Base-by-base conservation (phyloP, 1,139 yeast genomes). In the Lodderomyces theae region DNA sequence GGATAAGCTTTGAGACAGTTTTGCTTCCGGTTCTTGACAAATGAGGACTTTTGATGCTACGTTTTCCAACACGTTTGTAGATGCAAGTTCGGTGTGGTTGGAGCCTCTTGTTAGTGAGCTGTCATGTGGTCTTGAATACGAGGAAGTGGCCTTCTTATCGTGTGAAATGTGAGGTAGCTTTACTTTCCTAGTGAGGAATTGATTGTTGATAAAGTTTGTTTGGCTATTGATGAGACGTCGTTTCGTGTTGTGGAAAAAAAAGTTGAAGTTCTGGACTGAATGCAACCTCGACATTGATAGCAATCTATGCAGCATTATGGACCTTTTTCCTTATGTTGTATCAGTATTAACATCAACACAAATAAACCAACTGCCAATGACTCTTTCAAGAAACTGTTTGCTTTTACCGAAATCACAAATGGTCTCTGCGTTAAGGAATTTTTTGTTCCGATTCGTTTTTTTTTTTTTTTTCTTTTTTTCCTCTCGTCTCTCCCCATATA, bases 181-280 rank as follows among this genome's bases (percentile, higher is more conserved):
- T 5, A 30, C 28, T 18, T 40, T 35, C 17, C 46, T 43, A 38
- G 19, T 39, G 28, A 67, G 50, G 39, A 49, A 56, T 44, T 63
- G 69, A 46, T 71, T 71, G 40, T 54, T 60, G 35, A 69, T 50
- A 47, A 71, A 70, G 48, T 58, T 69, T 37, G 4, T 5, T n/a
- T 65, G 71, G 26, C 64, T 57, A 32, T 63, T 48, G 15, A 54
- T 43, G 28, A 68, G 53, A 31, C 54, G 60, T 43, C 54, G 60
- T 43, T 59, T 66, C 7, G 71, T 59, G 44, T 71, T 71, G 24
- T 65, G 60, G 53, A 63, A 69, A 55, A 71, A 71, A 46, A 58
- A 70, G 49, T 66, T 69, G 51, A 68, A 66, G 45, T 62, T 60
- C 28, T 62, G 50, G 31, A 58, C 57, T 26, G 58, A 51, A 46